Conservation (phyloP, 371 early-diverging fungal genomes). For the Homolaphlyctis polyrhiza region DNA sequence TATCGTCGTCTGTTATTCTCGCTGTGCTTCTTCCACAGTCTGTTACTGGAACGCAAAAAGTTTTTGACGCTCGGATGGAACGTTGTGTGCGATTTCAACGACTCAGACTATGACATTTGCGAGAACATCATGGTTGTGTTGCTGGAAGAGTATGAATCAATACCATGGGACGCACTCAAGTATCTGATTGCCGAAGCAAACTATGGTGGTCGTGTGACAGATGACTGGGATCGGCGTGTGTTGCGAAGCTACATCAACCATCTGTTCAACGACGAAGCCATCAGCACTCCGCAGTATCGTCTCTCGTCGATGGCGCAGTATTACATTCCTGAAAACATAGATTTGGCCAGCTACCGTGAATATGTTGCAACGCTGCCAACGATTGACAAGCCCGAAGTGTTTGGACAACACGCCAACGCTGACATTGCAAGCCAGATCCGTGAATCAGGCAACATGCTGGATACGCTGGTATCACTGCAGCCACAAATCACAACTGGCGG, state of each 20-base stretch:
- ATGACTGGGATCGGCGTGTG: constrained; percentile 46
- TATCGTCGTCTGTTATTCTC: constrained; percentile 45
- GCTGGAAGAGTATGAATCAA: constrained; percentile 42
- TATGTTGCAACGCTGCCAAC: constrained; percentile 38
- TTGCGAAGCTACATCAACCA: constrained; percentile 44
- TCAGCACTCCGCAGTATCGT: constrained; percentile 31
- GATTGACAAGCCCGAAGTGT: constrained; percentile 45
- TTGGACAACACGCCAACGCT: constrained; percentile 55
- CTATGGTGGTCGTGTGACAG: constrained; percentile 53
- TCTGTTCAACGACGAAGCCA: constrained; percentile 40
- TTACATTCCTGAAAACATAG: constrained; percentile 39
- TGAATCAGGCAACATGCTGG: constrained; percentile 38
- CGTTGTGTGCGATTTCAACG: constrained; percentile 53
- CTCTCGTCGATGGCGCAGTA: constrained; percentile 35
- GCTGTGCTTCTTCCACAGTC: constrained; percentile 45
- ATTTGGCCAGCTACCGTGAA: constrained; percentile 29
- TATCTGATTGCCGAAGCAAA: constrained; percentile 53
- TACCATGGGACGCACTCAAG: constrained; percentile 49
- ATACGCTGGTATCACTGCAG: constrained; percentile 36
- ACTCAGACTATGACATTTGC: constrained; percentile 49
- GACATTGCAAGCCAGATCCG: constrained; percentile 49
- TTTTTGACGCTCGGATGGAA: constrained; percentile 54
- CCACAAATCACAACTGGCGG: constrained; percentile 33
- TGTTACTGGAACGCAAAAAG: constrained; percentile 48
- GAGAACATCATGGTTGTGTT: constrained; percentile 44